Percentiles rank a stretch among this genome's conserved stretches.
Conservation (phyloP, 2,329 filamentous ascomycete genomes). For the Fusarium agapanthi region DNA sequence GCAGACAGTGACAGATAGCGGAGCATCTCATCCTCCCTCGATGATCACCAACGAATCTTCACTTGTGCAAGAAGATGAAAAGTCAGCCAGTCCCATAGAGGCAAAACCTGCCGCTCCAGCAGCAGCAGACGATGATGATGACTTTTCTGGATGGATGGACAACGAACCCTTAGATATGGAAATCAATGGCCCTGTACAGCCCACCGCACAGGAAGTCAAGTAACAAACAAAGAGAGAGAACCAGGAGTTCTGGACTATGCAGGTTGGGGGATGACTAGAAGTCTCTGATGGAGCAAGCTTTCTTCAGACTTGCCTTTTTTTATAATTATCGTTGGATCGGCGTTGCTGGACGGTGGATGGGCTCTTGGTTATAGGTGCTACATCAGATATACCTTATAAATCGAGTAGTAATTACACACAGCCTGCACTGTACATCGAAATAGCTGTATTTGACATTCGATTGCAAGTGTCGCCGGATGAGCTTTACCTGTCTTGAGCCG, state of each 20-base stretch:
- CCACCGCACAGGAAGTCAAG: slow-evolving; percentile 35
- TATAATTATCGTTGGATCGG: slow-evolving; percentile 8
- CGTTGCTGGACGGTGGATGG: slow-evolving; percentile 10
- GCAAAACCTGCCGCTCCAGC: slow-evolving; percentile 27
- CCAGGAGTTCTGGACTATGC: slow-evolving; percentile 24
- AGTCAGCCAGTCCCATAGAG: slow-evolving; percentile 7
- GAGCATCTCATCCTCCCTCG: slow-evolving; percentile 20
- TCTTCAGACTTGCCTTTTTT: slow-evolving; percentile 1
- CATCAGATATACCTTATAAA: slow-evolving; percentile 16
- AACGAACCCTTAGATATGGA: slow-evolving; percentile 43
- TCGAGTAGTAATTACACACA: slow-evolving; percentile 7
- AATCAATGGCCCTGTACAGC: slow-evolving; percentile 26
- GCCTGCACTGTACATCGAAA: neutral
- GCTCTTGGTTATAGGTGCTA: neutral
- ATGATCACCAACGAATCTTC: slow-evolving; percentile 16
- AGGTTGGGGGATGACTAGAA: slow-evolving; percentile 14
- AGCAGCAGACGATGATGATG: slow-evolving; percentile 45
- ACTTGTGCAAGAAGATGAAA: slow-evolving; percentile 11
- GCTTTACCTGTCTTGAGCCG: neutral
- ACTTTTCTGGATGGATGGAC: slow-evolving; percentile 51
- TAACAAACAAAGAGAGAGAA: slow-evolving; percentile 18
- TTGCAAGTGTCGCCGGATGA: neutral
- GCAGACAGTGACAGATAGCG: slow-evolving; percentile 23
- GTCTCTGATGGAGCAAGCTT: slow-evolving; percentile 8
- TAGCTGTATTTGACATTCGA: neutral